phyloP scores from a whole-genome alignment of 768 basidiomycete species.

The Dendrothele bispora region DNA sequence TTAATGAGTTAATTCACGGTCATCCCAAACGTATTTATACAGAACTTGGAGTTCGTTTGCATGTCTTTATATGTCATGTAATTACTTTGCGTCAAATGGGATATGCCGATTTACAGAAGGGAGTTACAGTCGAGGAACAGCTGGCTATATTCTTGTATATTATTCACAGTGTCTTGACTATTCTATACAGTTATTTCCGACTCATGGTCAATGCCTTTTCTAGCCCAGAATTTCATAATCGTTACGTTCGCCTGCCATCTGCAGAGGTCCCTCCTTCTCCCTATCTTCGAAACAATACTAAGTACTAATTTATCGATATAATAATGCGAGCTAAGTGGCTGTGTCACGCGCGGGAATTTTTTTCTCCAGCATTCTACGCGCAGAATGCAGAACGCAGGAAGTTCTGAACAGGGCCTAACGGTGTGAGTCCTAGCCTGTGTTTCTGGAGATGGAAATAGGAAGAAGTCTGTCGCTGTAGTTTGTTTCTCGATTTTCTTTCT shows the following conservation, averaged over 20 bases:
- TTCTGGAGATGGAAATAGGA: too few species aligned
- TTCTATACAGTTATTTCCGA: constrained; percentile 14
- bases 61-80: constrained; percentile 15
- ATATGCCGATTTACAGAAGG: neutral
- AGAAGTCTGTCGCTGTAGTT: too few species aligned
- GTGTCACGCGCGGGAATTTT: too few species aligned
- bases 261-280: constrained; percentile 13
- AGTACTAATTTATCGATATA: too few species aligned
- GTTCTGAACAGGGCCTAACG: too few species aligned
- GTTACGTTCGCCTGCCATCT: constrained; percentile 17
- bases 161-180: constrained; percentile 12
- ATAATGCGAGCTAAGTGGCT: too few species aligned
- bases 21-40: constrained; percentile 15
- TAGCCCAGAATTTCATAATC: constrained; percentile 14
- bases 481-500: too few species aligned
- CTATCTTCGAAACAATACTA: constrained; percentile 20
- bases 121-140: constrained; percentile 14
- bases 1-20: constrained; percentile 16
- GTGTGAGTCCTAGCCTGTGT: too few species aligned
- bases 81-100: constrained; percentile 3
- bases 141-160: constrained; percentile 17
- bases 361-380: too few species aligned
- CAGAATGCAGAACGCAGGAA: too few species aligned
- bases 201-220: constrained; percentile 8
- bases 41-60: constrained; percentile 14